Conservation (phyloP, 768 basidiomycete genomes). For the Mycena floridula region DNA sequence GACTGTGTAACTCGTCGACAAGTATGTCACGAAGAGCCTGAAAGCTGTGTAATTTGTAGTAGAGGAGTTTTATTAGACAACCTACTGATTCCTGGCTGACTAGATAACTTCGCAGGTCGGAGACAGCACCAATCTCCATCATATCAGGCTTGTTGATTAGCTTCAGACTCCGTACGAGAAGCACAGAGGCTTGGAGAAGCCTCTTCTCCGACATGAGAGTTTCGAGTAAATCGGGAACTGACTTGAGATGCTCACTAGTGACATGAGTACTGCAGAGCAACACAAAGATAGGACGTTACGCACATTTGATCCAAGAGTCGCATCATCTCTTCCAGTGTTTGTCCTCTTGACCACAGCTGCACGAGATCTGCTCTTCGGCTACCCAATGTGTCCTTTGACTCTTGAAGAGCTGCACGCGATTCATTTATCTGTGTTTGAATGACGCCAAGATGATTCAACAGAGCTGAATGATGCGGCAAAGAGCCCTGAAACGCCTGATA, state of each 20-base stretch:
- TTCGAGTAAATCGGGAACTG: slow-evolving; percentile 88
- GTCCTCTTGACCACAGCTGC: slow-evolving; percentile 83
- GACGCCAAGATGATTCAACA: slow-evolving; percentile 63
- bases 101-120: slow-evolving; percentile 84
- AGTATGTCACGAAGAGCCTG: slow-evolving; percentile 91
- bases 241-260: slow-evolving; percentile 79
- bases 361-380: slow-evolving; percentile 84
- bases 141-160: slow-evolving; percentile 89
- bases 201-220: slow-evolving; percentile 94
- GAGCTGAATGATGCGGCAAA: slow-evolving; percentile 80
- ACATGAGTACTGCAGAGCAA: slow-evolving; percentile 11
- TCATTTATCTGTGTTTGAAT: slow-evolving; percentile 72
- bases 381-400: slow-evolving; percentile 74
- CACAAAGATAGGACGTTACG: slow-evolving; percentile 7
- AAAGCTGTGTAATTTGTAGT: background rate
- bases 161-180: slow-evolving; percentile 85
- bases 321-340: slow-evolving; percentile 94
- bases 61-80: background rate
- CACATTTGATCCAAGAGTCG: slow-evolving; percentile 95
- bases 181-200: slow-evolving; percentile 79
- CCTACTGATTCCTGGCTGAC: slow-evolving; percentile 78
- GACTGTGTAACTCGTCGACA: slow-evolving; percentile 91
- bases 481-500: slow-evolving; percentile 95
- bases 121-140: slow-evolving; percentile 90
- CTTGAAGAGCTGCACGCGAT: slow-evolving; percentile 64